These are phyloP conservation scores for Adansonia digitata DNA, from an alignment of 345 rosid species.

Conservation along the genomic window DNA sequence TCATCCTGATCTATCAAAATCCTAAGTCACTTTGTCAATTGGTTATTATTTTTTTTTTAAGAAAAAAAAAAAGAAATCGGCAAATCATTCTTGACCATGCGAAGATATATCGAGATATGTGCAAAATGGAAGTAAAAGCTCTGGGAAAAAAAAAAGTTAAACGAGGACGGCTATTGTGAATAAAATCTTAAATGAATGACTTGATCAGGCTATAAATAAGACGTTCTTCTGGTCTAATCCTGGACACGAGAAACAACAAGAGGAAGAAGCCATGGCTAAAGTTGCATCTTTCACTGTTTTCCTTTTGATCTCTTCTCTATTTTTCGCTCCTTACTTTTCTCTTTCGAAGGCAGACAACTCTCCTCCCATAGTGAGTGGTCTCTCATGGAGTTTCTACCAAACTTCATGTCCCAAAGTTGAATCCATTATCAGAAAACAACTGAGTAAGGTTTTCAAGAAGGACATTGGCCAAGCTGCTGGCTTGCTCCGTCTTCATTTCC, in stretches of 20 bases:
- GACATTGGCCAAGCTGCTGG: constrained; percentile 94
- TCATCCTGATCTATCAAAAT: not conserved
- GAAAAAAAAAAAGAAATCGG: too few relatives aligned
- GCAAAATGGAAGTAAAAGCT: too few relatives aligned
- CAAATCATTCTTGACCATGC: not conserved
- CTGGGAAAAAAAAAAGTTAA: too few relatives aligned
- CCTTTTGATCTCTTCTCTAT: constrained; percentile 17
- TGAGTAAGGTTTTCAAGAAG: constrained; percentile 51
- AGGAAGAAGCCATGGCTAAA: constrained; percentile 8
- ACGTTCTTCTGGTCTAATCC: not conserved
- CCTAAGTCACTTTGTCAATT: not conserved
- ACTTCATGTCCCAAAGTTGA: constrained; percentile 61
- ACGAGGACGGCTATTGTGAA: too few relatives aligned
- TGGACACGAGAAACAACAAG: not conserved
- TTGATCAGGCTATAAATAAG: constrained; percentile 14
- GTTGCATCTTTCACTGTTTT: constrained; percentile 3
- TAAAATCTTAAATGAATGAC: not conserved
- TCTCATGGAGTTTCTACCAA: constrained; percentile 66
- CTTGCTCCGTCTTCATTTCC: constrained; percentile 83
- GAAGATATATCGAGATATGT: too few relatives aligned
- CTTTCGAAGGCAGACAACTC: constrained; percentile 15
- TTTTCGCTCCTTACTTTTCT: constrained; percentile 6
- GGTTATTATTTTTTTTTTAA: not conserved
- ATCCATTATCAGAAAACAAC: constrained; percentile 46
- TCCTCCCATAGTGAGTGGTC: constrained; percentile 44